Evolutionary conservation across 768 basidiomycete species (phyloP), one percentile per base, ranked within the genome.

Genomic region (Auricularia sp.): DNA sequence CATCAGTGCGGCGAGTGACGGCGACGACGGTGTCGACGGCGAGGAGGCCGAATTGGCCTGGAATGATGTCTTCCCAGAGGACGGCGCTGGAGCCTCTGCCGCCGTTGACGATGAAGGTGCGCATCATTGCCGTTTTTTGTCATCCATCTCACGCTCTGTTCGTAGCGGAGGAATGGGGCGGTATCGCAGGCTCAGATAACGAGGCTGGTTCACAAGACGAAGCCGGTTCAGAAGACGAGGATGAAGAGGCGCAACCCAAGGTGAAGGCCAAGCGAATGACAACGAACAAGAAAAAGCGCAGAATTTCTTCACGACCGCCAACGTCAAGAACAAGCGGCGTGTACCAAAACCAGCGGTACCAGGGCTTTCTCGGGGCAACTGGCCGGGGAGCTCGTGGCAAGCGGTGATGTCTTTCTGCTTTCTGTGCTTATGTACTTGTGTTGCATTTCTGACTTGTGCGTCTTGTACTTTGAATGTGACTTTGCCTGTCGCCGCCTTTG

Each of bases 251-350:
- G 36, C 67, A 68, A 13, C 56, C 63, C 16, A 62, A 69, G 37
- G 63, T 72, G 16, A 75, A 73, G 62, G 78, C 75, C 72, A 92
- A 92, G 74, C 89, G 96, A 18, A 90, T 96, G 92, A 96, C 84
- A 70, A 98, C 97, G 1, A 93, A 87, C 81, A 99, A 99, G 93
- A 88, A 86, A 94, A 91, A 77, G 85, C 91, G 10, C 80, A 82
- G 64, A 98, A 98, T 78, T 98, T 94, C 78, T 97, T 92, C 78
- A 84, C 87, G 3, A 81, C 73, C 47, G 83, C 89, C 3, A 94
- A 94, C 68, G 90, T 94, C 68, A 94, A 94, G 80, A 93, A 92
- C 76, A 92, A 89, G 39, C 65, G 56, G 34, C 66, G 56, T 18
- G 29, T 44, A 21, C 64, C 58, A 42, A 61, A 65, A 34, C 39